Conservation (phyloP, 2,329 filamentous ascomycete genomes). For the Verticillium longisporum region DNA sequence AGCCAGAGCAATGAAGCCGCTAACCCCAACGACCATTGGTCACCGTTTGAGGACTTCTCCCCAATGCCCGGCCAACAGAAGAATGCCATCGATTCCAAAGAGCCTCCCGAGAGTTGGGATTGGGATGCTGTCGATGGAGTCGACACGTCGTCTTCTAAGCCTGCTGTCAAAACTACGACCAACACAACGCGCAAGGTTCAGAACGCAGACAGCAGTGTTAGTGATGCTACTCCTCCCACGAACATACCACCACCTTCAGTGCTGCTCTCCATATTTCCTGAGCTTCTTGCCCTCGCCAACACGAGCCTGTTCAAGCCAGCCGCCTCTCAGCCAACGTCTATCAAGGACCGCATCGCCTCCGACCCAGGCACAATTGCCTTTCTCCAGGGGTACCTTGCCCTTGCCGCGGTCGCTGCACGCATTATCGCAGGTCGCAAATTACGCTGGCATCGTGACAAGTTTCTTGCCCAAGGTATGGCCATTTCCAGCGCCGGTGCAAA, state of each 20-base stretch:
- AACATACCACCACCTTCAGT: conserved; percentile 87
- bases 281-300: conserved; percentile 61
- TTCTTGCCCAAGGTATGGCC: conserved; percentile 79
- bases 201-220: conserved; percentile 1
- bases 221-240: conserved; percentile 55
- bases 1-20: conserved; percentile 18
- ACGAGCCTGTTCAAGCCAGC: conserved; percentile 59
- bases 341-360: conserved; percentile 57
- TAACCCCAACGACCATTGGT: conserved; percentile 35
- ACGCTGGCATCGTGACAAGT: conserved; percentile 85
- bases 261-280: conserved; percentile 69
- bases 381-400: conserved; percentile 54
- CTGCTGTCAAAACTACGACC: conserved; percentile 1
- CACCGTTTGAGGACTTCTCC: conserved; percentile 41
- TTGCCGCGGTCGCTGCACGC: conserved; percentile 65
- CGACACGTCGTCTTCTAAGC: conserved; percentile 14
- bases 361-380: conserved; percentile 57
- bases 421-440: conserved; percentile 78
- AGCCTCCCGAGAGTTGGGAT: conserved; percentile 33
- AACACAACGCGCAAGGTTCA: conserved; percentile 1
- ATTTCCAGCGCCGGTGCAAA: conserved; percentile 72
- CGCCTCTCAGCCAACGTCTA: conserved; percentile 46
- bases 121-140: conserved; percentile 38
- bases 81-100: conserved; percentile 8
- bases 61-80: conserved; percentile 9